Evolutionary conservation across 495 filamentous ascomycete genomes (phyloP).

Genomic region (Sordaria brevicollis): DNA sequence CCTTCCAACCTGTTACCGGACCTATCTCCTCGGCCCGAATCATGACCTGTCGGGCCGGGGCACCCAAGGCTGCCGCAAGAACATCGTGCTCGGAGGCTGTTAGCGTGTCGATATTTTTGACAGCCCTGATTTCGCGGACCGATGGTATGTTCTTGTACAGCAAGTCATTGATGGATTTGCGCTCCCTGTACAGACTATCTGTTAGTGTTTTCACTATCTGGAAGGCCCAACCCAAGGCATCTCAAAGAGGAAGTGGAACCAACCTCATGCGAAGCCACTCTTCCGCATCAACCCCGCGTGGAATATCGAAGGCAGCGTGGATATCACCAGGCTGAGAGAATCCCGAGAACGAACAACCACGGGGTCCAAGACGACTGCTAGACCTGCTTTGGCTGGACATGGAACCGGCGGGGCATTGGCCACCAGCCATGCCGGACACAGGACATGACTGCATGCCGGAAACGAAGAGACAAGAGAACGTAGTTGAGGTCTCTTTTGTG

Average conservation of each 20-base stretch:
- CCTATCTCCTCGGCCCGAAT: slow-evolving; percentile 42
- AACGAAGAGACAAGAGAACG: neutral
- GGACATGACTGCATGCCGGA: slow-evolving; percentile 16
- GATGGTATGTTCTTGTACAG: slow-evolving; percentile 25
- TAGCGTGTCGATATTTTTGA: slow-evolving; percentile 33
- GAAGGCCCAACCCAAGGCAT: neutral
- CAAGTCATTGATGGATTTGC: slow-evolving; percentile 30
- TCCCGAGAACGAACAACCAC: slow-evolving; percentile 25
- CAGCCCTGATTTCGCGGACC: slow-evolving; percentile 17
- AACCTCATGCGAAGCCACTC: slow-evolving; percentile 25
- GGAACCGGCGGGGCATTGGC: slow-evolving; percentile 16
- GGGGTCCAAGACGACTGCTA: slow-evolving; percentile 21
- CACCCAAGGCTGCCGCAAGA: slow-evolving; percentile 39
- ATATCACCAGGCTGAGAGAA: slow-evolving; percentile 25
- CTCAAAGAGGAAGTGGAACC: no score
- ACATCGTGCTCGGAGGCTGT: slow-evolving; percentile 35
- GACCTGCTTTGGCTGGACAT: slow-evolving; percentile 11
- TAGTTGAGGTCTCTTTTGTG: neutral
- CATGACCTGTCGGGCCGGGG: slow-evolving; percentile 42
- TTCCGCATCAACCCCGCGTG: slow-evolving; percentile 22
- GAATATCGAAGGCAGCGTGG: slow-evolving; percentile 30
- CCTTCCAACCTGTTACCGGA: slow-evolving; percentile 39
- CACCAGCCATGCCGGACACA: slow-evolving; percentile 16
- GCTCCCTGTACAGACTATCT: slow-evolving; percentile 11
- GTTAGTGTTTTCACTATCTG: no score